Conservation (phyloP, 2,329 filamentous ascomycete species). For the Nigrograna mackinnonii region DNA sequence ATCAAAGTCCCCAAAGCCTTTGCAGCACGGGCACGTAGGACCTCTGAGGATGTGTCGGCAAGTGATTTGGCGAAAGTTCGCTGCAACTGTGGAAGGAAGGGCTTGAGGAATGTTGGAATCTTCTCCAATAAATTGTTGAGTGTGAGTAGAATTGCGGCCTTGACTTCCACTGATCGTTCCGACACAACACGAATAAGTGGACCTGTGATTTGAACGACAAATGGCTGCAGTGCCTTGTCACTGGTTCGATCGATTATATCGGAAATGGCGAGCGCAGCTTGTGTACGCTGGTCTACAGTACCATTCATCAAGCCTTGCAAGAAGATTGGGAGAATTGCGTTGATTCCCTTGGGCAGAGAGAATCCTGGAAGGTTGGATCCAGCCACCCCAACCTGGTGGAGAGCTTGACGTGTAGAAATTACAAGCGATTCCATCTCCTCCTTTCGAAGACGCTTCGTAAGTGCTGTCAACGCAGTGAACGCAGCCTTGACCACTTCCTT, state of each 20-base stretch:
- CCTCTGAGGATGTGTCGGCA: constrained; percentile 88
- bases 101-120: constrained; percentile 93
- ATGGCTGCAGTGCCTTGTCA: constrained; percentile 84
- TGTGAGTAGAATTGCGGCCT: constrained; percentile 89
- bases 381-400: constrained; percentile 86
- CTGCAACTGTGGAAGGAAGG: constrained; percentile 94
- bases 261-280: constrained; percentile 89
- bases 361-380: constrained; percentile 88
- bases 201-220: constrained; percentile 96
- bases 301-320: constrained; percentile 98
- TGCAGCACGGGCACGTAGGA: constrained; percentile 83
- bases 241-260: constrained; percentile 94
- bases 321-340: constrained; percentile 94
- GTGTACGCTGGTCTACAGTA: constrained; percentile 85
- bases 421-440: constrained; percentile 98
- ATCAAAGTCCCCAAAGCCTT: constrained; percentile 95
- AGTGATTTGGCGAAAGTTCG: constrained; percentile 96
- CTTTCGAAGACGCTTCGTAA: constrained; percentile 89
- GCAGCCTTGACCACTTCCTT: constrained; percentile 82
- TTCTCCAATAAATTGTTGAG: constrained; percentile 96
- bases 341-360: constrained; percentile 91
- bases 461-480: constrained; percentile 82
- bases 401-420: constrained; percentile 79
- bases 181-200: constrained; percentile 97
- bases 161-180: constrained; percentile 93